These are phyloP conservation scores for Olyra latifolia DNA, from an alignment of 176 grass and related monocot genomes.

Conservation along the genomic window DNA sequence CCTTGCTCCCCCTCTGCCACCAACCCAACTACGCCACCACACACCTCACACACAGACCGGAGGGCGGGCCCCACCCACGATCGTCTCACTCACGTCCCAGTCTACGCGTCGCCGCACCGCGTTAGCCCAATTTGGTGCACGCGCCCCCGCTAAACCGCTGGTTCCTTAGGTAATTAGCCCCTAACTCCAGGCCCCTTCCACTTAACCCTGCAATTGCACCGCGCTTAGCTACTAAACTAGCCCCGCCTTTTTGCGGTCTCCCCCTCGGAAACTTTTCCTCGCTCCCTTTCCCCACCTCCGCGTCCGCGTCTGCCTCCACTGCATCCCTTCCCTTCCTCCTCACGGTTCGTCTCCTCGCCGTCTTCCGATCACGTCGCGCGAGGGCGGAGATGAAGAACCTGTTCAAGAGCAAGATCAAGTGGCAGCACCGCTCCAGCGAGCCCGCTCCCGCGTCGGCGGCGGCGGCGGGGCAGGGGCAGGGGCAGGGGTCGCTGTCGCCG, in stretches of 20 bases:
- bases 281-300: background rate
- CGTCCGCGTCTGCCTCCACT: background rate
- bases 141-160: constrained; percentile 6
- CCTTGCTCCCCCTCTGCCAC: too few relatives aligned
- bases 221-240: background rate
- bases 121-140: background rate
- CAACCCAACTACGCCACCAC: too few relatives aligned
- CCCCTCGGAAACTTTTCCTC: constrained; percentile 28
- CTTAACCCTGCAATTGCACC: background rate
- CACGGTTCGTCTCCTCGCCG: background rate
- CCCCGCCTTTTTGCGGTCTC: constrained; percentile 36
- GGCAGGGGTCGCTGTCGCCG: constrained; percentile 10
- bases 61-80: constrained; percentile 27
- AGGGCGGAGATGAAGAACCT: constrained; percentile 75
- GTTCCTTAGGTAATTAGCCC: constrained; percentile 69
- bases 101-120: background rate
- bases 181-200: constrained; percentile 20
- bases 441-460: constrained; percentile 16
- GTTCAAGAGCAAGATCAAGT: constrained; percentile 97
- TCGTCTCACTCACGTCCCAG: background rate
- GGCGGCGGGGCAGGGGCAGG: constrained; percentile 14
- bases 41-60: too few relatives aligned
- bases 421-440: constrained; percentile 88
- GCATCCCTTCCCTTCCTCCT: background rate
- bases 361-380: constrained; percentile 19